Evolutionary conservation across 2,329 filamentous ascomycete species (phyloP).

Genomic region (Penicillium concentricum): DNA sequence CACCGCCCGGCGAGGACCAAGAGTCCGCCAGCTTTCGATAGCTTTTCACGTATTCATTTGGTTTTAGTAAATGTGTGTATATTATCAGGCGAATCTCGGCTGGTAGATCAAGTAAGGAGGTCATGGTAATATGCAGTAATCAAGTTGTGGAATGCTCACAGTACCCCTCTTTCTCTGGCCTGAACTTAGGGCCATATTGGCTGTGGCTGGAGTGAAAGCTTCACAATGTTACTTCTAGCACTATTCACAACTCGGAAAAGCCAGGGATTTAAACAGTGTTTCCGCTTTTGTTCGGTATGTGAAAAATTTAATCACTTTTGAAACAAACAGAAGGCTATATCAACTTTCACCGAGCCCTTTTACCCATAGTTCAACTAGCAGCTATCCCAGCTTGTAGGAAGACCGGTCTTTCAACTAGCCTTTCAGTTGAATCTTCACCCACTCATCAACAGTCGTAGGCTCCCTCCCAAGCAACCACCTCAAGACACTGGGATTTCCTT

Average conservation of each 20-base stretch:
- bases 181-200: not conserved
- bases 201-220: not conserved
- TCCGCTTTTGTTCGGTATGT: no score
- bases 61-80: not conserved
- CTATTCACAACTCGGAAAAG: not conserved
- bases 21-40: not conserved
- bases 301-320: no score
- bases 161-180: not conserved
- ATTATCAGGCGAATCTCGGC: not conserved
- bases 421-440: not conserved
- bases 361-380: not conserved
- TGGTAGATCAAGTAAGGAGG: not conserved
- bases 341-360: not conserved
- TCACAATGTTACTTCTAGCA: not conserved
- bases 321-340: not conserved
- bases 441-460: not conserved
- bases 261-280: not conserved
- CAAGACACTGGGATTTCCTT: not conserved
- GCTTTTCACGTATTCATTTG: conserved; percentile 1
- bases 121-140: not conserved
- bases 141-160: not conserved
- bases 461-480: not conserved
- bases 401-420: not conserved
- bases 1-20: not conserved
- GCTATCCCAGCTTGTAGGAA: not conserved